Conservation (phyloP, 106 monocot genomes). For the Acorus calamus region DNA sequence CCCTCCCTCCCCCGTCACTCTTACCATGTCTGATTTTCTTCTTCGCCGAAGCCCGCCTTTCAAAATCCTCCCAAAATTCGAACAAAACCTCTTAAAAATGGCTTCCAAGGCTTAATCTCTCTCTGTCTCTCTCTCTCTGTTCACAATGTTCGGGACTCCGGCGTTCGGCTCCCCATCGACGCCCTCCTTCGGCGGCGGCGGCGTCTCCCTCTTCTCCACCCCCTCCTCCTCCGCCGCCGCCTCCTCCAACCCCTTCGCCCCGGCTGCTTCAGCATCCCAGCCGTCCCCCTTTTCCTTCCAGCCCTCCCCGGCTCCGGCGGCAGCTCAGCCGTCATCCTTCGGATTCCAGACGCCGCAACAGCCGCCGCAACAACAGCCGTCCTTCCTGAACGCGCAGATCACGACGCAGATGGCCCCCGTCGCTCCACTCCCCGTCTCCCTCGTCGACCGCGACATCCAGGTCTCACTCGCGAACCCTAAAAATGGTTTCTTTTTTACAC, state of each 20-base stretch:
- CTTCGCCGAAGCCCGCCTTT: too few relatives aligned
- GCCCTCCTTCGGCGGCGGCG: conserved; percentile 14
- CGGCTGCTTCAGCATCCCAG: conserved; percentile 1
- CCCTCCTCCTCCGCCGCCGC: conserved; percentile 11
- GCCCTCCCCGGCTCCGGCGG: conserved; percentile 12
- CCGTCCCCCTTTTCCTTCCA: conserved; percentile 28
- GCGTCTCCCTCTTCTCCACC: conserved; percentile 4
- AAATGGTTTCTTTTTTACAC: too few relatives aligned
- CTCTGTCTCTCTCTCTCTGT: too few relatives aligned
- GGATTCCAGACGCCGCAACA: conserved; percentile 26
- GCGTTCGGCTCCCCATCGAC: conserved; percentile 9
- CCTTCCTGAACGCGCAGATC: conserved; percentile 39
- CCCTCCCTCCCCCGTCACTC: too few relatives aligned
- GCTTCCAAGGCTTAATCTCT: too few relatives aligned
- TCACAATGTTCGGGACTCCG: background rate
- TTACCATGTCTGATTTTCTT: too few relatives aligned
- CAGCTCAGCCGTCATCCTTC: conserved; percentile 7
- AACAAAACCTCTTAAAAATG: too few relatives aligned
- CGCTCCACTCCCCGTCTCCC: conserved; percentile 53
- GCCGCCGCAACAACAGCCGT: conserved; percentile 12
- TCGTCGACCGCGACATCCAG: conserved; percentile 75
- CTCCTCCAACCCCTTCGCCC: conserved; percentile 19
- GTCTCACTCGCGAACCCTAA: conserved; percentile 18
- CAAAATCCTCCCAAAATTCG: too few relatives aligned
- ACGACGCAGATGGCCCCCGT: conserved; percentile 95